Evolutionary conservation across 2,329 filamentous ascomycete species (phyloP).

Genomic region (Aspergillus ruber): DNA sequence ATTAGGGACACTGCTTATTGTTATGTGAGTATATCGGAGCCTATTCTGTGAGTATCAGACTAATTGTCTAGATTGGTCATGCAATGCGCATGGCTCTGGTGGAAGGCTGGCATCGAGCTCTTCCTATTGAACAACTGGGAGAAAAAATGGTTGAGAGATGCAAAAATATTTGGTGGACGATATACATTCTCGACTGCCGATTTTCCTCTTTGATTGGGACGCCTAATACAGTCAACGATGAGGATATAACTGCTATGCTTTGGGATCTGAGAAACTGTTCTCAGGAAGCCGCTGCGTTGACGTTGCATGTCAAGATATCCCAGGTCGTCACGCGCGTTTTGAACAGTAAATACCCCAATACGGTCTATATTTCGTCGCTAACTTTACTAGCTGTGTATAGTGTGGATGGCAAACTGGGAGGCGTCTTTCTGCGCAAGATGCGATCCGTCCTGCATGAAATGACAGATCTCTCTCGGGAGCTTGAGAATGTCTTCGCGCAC

Average conservation of each 20-base stretch:
- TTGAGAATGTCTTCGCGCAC: slow-evolving; percentile 28
- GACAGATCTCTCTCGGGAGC: slow-evolving; percentile 26
- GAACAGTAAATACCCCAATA: slow-evolving; percentile 24
- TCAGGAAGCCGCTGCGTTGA: slow-evolving; percentile 30
- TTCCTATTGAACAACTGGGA: slow-evolving; percentile 43
- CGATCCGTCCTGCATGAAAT: slow-evolving; percentile 30
- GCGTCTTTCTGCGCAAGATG: slow-evolving; percentile 23
- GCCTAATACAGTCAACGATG: slow-evolving; percentile 45
- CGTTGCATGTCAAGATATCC: slow-evolving; percentile 37
- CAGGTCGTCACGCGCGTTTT: slow-evolving; percentile 34
- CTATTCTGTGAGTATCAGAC: neutral
- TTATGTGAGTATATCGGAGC: slow-evolving; percentile 30
- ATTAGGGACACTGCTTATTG: slow-evolving; percentile 45
- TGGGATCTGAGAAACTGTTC: slow-evolving; percentile 33
- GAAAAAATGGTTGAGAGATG: slow-evolving; percentile 43
- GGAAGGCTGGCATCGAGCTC: slow-evolving; percentile 49
- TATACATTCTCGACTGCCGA: slow-evolving; percentile 49
- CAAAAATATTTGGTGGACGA: slow-evolving; percentile 51
- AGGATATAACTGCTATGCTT: slow-evolving; percentile 41
- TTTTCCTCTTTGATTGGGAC: slow-evolving; percentile 51
- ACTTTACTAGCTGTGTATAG: slow-evolving; percentile 29
- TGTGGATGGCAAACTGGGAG: slow-evolving; percentile 20
- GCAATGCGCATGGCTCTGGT: slow-evolving; percentile 48
- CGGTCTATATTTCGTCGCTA: neutral
- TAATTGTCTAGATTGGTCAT: slow-evolving; percentile 44